Evolutionary conservation across 1,139 yeast species (phyloP), one percentile per base, ranked within the genome.

Genomic region (Saccharomyces hybrid): DNA sequence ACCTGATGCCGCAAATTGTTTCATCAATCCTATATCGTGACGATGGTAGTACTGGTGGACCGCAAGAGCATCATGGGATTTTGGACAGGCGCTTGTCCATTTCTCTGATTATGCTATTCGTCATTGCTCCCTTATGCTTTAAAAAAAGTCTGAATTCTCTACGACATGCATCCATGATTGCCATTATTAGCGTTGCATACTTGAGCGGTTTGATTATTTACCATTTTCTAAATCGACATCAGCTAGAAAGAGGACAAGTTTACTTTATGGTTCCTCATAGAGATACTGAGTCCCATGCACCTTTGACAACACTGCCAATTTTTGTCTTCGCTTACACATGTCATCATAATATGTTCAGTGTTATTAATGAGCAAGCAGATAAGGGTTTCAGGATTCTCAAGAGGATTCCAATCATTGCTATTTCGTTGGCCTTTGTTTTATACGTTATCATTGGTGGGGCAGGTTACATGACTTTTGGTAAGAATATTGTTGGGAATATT

Each of bases 391-490:
- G 77, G 52, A 81, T 76, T 59, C 76, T 84, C 52, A 81, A 79
- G 62, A 72, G 71, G 53, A 79, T 85, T 50, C 83, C 84, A 34
- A 62, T 78, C 27, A 75, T 77, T 53, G 78, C 90, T 3, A 82
- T 85, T 53, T 69, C 77, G 6, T 73, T 78, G 8, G 89, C 91
- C 1, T 79, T 83, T 64, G 28, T 69, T 1, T 73, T 86, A 19
- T 86, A 85, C 65, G 66, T 83, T 47, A 62, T 79, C 3, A 88
- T 85, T 32, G 91, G 91, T 0, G 66, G 82, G 2, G 70, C 83
- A 26, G 93, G 93, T 0, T 86, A 86, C 69, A 70, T 83, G 56
- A 82, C 88, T 0, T 86, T 85, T 70, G 93, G 93, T 46, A 78
- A 78, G 59, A 68, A 73, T 16, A 88, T 84, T 46, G 76, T 76